Conservation (phyloP, 1,284 basidiomycete species). For the Amylostereum areolatum region DNA sequence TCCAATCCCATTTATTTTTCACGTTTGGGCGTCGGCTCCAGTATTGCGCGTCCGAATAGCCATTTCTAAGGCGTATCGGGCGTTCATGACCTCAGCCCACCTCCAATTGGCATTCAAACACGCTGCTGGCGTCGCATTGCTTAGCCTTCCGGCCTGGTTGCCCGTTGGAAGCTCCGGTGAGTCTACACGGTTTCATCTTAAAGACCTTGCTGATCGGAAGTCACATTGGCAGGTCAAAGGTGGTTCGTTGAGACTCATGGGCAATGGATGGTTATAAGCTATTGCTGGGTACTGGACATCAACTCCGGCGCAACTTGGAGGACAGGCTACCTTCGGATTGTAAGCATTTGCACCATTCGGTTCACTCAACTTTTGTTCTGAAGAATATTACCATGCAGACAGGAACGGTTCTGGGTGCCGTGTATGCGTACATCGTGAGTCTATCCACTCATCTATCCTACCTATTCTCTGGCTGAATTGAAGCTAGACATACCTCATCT, state of each 20-base stretch:
- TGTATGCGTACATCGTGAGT: constrained; percentile 41
- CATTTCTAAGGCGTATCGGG: constrained; percentile 26
- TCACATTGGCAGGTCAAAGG: too few relatives aligned
- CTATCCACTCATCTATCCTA: not conserved
- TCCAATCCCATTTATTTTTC: constrained; percentile 1
- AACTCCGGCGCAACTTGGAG: constrained; percentile 48
- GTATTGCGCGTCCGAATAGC: constrained; percentile 27
- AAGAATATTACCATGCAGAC: constrained; percentile 19
- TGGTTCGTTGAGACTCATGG: constrained; percentile 20
- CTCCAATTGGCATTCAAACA: constrained; percentile 42
- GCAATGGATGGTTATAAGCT: constrained; percentile 47
- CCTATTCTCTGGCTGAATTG: too few relatives aligned
- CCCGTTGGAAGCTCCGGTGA: constrained; percentile 29
- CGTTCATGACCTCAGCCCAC: constrained; percentile 34
- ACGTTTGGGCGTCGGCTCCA: constrained; percentile 28
- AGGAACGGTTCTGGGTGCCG: constrained; percentile 37
- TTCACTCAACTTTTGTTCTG: not conserved
- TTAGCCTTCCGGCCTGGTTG: constrained; percentile 41
- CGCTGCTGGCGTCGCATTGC: constrained; percentile 35
- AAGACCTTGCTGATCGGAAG: too few relatives aligned
- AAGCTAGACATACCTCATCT: constrained; percentile 34
- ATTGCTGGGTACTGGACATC: constrained; percentile 46
- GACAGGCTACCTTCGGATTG: constrained; percentile 40
- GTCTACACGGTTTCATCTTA: constrained; percentile 2
- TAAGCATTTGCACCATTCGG: constrained; percentile 15